phyloP scores from a whole-genome alignment of 352 stramenopile species.

The Pythium aphanidermatum region DNA sequence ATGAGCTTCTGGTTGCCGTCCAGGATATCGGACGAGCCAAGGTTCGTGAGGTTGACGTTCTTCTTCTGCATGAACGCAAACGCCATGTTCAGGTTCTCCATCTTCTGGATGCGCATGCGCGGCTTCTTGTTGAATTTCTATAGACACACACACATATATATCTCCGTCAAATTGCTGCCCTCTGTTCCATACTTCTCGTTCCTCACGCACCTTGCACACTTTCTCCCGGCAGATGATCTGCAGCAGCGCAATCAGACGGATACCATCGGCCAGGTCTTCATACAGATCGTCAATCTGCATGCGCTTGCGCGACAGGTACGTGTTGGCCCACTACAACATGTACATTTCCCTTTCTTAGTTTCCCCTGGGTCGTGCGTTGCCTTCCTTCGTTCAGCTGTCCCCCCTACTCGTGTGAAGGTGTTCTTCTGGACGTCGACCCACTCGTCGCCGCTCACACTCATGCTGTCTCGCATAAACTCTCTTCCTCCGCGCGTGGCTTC shows the following conservation, averaged over 20 bases:
- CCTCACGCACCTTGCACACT: conserved; percentile 78
- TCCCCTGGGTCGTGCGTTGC: neutral
- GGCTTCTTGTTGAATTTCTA: conserved; percentile 91
- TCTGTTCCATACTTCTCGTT: neutral
- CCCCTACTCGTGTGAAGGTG: conserved; percentile 84
- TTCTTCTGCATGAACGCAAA: conserved; percentile 88
- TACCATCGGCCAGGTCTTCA: conserved; percentile 83
- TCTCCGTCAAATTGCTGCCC: neutral
- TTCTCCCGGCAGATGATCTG: conserved; percentile 87
- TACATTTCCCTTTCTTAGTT: neutral
- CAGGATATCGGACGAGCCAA: conserved; percentile 89
- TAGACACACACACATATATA: neutral
- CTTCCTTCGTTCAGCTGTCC: neutral
- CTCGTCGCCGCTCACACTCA: conserved; percentile 65
- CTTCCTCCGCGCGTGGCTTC: neutral
- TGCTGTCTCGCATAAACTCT: conserved; percentile 14
- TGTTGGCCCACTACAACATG: conserved; percentile 79
- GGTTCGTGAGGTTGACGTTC: conserved; percentile 88
- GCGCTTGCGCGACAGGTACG: conserved; percentile 83
- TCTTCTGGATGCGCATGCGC: conserved; percentile 91
- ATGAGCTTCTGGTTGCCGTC: conserved; percentile 91
- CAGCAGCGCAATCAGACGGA: conserved; percentile 81
- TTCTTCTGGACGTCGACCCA: conserved; percentile 91
- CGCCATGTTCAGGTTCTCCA: conserved; percentile 90
- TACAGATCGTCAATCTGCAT: conserved; percentile 89